Conservation (phyloP, 148 eudicot species). For the Suaeda aralocaspica region DNA sequence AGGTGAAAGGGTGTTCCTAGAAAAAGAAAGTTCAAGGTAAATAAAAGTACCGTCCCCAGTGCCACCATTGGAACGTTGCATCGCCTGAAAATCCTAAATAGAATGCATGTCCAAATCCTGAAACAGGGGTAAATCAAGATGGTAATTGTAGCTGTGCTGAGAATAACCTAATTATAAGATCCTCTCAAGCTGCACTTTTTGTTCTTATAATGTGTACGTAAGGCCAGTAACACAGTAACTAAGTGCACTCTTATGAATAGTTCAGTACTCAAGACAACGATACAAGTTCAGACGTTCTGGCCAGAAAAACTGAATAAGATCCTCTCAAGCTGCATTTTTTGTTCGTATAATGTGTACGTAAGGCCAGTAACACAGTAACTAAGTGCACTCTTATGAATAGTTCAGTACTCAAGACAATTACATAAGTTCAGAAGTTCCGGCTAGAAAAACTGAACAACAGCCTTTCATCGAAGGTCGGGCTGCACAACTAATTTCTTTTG, state of each 20-base stretch:
- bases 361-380: no score
- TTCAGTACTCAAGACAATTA: no score
- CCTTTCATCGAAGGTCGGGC: no score
- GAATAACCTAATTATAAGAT: background rate
- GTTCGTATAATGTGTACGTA: background rate
- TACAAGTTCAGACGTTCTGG: no score
- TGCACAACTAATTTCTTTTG: no score
- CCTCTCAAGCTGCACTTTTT: background rate
- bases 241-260: no score
- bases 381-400: no score
- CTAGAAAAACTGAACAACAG: no score
- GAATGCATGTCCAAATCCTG: conserved; percentile 97
- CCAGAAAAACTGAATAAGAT: no score
- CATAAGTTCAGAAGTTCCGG: no score
- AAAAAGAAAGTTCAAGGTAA: background rate
- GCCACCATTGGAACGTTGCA: conserved; percentile 95
- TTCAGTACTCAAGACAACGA: no score
- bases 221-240: no score
- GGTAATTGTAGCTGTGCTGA: background rate
- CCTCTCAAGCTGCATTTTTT: background rate
- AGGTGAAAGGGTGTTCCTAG: background rate
- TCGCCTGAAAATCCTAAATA: conserved; percentile 69
- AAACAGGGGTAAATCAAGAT: conserved; percentile 7
- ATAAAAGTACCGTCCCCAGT: conserved; percentile 63
- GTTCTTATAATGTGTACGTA: background rate